Base-by-base conservation (phyloP, 1,284 basidiomycete species). In the Macrocybe sp. region DNA sequence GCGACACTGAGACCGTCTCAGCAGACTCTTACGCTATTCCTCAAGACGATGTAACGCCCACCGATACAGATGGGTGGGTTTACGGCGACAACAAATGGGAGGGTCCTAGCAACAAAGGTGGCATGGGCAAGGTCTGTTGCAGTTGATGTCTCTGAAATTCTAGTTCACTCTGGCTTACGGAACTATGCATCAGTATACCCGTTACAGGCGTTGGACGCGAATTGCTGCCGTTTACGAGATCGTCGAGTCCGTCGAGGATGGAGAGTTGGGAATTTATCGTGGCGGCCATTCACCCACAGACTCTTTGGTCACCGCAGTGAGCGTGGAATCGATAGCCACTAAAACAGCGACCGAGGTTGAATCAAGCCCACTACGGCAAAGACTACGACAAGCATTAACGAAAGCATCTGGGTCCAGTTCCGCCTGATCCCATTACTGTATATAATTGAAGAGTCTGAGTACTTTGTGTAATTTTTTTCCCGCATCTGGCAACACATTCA, bases 71-170 rank as follows among this genome's bases (percentile, higher is more conserved):
- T 50, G 94, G 94, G 1, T 97, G 94, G 94, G 79, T 94, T 31
- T 97, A 94, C 62, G 89, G 86, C 2, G 95, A 96, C 60, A 97
- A 97, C 66, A 95, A 96, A 62, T 97, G 95, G 95, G 94, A 97
- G 59, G 79, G 74, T 45, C 76, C 81, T 52, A 83, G 79, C 50
- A 72, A 72, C 45, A 87, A 85, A 57, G 89, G 88, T 39, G 91
- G 92, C 1, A 80, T 96, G 67, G 90, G 94, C 57, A 92, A 92
- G 73, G 74, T 73, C 32, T 40, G 61, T 60, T 11, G 48, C 35
- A 28, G 22, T 16, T 12, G 34, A 12, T n/a, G 40, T 30, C 9
- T 40, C 40, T 43, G 0, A 12, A 38, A 28, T 4, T 42, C 34
- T 29, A 28, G 29, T 50, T 4, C 11, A 34, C 45, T 31, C 48